Evolutionary conservation across 2,329 filamentous ascomycete genomes (phyloP), one percentile per base, ranked within the genome.

Genomic region (Aspergillus neoniger): DNA sequence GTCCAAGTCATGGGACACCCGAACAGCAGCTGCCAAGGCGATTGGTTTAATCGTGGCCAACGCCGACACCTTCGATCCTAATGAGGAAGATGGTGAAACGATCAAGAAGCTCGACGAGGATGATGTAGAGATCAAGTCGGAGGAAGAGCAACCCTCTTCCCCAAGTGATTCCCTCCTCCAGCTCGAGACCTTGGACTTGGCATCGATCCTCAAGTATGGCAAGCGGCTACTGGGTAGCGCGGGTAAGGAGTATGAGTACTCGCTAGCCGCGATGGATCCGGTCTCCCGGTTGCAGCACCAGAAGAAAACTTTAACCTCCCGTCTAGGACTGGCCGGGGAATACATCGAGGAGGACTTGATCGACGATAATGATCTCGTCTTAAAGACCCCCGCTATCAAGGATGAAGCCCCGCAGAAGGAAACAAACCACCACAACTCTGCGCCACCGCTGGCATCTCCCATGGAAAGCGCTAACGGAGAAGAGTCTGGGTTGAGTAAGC

Each of bases 1-100:
- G 60, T 94, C 95, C 68, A 96, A 94, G 75, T 94, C 93, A 73
- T 99, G 95, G 95, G 95, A 99, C 73, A 99, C 95, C 25, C 85
- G 96, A 68, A 93, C 90, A 63, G 96, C 95, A 57, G 91, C 96
- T 50, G 92, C 94, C 68, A 96, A 94, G 78, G 95, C 95, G 19
- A 89, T 99, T 60, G 94, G 94, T 60, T 92, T 94, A 70, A 98
- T 99, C 66, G 88, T 96, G 63, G 89, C 94, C 60, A 91, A 98
- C 81, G 92, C 93, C 0, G 88, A 92, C 57, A 80, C 85, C 48
- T 96, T 95, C 74, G 92, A 98, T 70, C 96, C 95, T 0, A 98
- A 97, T 71, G 83, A 84, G 19, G 88, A 88, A 61, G 91, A 94
- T 67, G 84, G 82, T 39, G 66, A 75, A 17, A 67, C 72, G 39